Evolutionary conservation across 345 rosid species (phyloP).

Genomic region (Gossypium raimondii): DNA sequence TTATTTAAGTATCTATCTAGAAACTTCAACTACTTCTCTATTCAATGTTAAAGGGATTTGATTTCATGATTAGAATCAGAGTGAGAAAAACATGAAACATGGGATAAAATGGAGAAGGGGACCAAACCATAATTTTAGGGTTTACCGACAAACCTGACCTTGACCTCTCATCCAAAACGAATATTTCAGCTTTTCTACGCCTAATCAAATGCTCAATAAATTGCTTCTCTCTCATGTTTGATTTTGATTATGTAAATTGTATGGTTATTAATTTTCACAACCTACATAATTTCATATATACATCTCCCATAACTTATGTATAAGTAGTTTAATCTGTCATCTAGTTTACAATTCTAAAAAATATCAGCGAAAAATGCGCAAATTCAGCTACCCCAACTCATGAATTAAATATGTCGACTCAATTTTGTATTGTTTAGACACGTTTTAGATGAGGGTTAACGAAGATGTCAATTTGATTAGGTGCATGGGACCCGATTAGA

Average conservation of each 20-base stretch:
- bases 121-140: slow-evolving; percentile 4
- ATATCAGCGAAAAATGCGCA: background rate
- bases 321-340: background rate
- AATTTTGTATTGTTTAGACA: background rate
- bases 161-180: background rate
- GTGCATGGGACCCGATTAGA: slow-evolving; percentile 3
- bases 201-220: background rate
- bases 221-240: background rate
- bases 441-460: background rate
- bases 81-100: background rate
- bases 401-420: background rate
- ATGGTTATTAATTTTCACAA: background rate
- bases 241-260: background rate
- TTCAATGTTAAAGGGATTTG: too few relatives aligned
- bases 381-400: background rate
- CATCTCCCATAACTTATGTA: background rate
- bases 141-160: background rate
- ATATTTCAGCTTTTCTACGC: background rate
- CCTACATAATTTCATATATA: background rate
- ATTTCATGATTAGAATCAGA: background rate
- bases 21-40: too few relatives aligned
- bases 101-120: background rate
- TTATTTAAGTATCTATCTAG: too few relatives aligned
- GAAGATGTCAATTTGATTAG: background rate
- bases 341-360: background rate